Conservation (phyloP, 768 basidiomycete species). For the Auricularia cornea region DNA sequence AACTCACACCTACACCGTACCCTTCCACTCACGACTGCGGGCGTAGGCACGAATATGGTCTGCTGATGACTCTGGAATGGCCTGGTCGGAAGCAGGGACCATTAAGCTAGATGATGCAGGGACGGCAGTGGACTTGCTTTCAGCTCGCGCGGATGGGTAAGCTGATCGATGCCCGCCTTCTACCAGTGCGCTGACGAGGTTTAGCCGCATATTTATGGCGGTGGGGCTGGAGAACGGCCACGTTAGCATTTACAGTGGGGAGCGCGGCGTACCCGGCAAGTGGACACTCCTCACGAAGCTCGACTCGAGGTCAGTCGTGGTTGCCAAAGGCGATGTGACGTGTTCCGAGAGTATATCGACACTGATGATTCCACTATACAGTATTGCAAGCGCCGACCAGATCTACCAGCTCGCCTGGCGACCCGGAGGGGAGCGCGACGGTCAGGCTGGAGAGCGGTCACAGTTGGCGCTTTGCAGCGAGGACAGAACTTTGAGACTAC, state of each 20-base stretch:
- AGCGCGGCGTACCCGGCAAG: not conserved
- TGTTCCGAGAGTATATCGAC: not conserved
- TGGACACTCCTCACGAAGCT: not conserved
- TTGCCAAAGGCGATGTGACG: not conserved
- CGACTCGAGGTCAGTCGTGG: not conserved
- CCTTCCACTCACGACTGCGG: not conserved
- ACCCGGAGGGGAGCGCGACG: slow-evolving; percentile 25
- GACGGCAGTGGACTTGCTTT: slow-evolving; percentile 69
- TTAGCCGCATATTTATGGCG: slow-evolving; percentile 50
- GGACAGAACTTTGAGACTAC: slow-evolving; percentile 82
- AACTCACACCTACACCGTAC: not conserved
- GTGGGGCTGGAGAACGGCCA: slow-evolving; percentile 80
- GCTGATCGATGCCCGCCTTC: not conserved
- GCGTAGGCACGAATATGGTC: slow-evolving; percentile 80
- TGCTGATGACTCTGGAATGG: slow-evolving; percentile 19
- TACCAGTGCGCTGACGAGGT: not conserved
- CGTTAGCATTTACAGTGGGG: slow-evolving; percentile 38
- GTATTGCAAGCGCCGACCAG: slow-evolving; percentile 66
- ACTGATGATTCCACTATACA: slow-evolving; percentile 21
- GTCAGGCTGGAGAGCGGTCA: slow-evolving; percentile 17
- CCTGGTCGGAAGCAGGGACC: slow-evolving; percentile 52
- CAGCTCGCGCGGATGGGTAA: slow-evolving; percentile 33
- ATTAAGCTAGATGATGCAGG: slow-evolving; percentile 69
- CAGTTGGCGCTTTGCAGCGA: slow-evolving; percentile 84
- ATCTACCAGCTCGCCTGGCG: slow-evolving; percentile 80